Evolutionary conservation across 2,329 filamentous ascomycete species (phyloP).

Genomic region (Gyromitra esculenta): DNA sequence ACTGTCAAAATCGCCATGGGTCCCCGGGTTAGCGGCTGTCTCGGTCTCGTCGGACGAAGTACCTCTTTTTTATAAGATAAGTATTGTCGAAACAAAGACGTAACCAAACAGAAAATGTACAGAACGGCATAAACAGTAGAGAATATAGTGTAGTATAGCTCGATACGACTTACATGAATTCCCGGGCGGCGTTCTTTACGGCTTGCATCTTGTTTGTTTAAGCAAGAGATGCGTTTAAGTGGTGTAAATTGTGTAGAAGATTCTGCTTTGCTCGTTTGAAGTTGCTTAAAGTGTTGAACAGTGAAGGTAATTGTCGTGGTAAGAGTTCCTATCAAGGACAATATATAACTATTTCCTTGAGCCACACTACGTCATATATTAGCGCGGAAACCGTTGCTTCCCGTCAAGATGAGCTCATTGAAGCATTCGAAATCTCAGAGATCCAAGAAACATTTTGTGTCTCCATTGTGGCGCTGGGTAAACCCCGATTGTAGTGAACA

Average conservation of each 20-base stretch:
- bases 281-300: background rate
- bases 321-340: slow-evolving; percentile 9
- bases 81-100: background rate
- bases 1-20: slow-evolving; percentile 30
- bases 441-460: background rate
- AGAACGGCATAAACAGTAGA: background rate
- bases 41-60: slow-evolving; percentile 16
- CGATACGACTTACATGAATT: slow-evolving; percentile 47
- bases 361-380: slow-evolving; percentile 33
- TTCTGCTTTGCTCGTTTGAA: slow-evolving; percentile 15
- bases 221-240: background rate
- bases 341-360: slow-evolving; percentile 34
- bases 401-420: slow-evolving; percentile 44
- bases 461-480: slow-evolving; percentile 1
- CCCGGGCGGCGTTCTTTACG: slow-evolving; percentile 38
- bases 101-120: background rate
- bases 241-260: background rate
- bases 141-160: background rate
- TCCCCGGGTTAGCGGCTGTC: slow-evolving; percentile 38
- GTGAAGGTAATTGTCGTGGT: slow-evolving; percentile 12
- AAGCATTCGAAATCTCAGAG: slow-evolving; percentile 2
- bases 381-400: background rate
- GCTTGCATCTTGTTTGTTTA: slow-evolving; percentile 46
- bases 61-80: slow-evolving; percentile 23
- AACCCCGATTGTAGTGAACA: slow-evolving; percentile 26